Evolutionary conservation across 75 land plant genomes (phyloP), one percentile per base, ranked within the genome.

Genomic region (Sequoia sempervirens): DNA sequence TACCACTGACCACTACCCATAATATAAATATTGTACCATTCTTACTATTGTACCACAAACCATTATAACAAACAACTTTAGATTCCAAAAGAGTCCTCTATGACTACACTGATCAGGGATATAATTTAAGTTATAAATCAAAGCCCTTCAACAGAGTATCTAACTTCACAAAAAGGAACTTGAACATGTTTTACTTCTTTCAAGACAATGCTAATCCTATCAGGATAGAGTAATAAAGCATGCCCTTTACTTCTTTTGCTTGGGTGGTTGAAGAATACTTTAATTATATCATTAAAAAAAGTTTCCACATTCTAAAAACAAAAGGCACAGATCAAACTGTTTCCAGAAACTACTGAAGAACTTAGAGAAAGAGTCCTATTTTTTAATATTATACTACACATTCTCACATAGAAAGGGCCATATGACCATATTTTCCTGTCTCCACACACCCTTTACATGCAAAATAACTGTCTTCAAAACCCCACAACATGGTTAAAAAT

Each of bases 291-390:
- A 81, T 87, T 86, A 81, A 84, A 87, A 52, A 87, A 86, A 84
- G 83, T 86, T 41, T 87, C 84, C 82, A 87, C 86, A 84, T 87
- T 87, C 88, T 87, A 86, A 75, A 81, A 38, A n/a, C n/a, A n/a
- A n/a, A n/a, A n/a, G n/a, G n/a, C n/a, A n/a, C n/a, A n/a, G n/a
- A n/a, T 34, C 36, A 34, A 34, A 34, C 36, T 34, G 36, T 34
- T 34, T 34, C 36, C 36, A 34, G 36, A 34, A 34, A 34, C 36
- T 34, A 0, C 0, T 34, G 36, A 34, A 34, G 36, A 34, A 34
- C 36, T 34, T 34, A 34, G 36, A 34, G 36, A 34, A 34, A 0
- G 36, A 34, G 36, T 34, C 36, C 36, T 34, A 34, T 34, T 34
- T 34, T 34, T 34, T 34, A 34, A 34, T 34, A 34, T 34, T 34